Percentiles rank a stretch among this genome's conserved stretches.
Conservation (phyloP, 2,329 filamentous ascomycete genomes). For the Talaromyces sp. region DNA sequence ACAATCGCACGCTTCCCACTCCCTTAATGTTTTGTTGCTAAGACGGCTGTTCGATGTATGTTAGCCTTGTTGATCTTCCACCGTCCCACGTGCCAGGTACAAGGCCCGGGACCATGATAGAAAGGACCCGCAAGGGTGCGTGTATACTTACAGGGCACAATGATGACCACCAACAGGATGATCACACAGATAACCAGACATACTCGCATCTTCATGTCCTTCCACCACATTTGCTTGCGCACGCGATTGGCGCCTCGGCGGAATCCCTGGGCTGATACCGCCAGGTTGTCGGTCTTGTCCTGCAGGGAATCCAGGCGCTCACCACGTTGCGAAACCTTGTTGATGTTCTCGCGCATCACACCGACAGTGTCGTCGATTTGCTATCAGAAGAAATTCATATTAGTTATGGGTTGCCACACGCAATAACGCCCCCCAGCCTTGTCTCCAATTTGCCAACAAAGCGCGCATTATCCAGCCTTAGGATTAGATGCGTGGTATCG, state of each 20-base stretch:
- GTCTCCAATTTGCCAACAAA: neutral
- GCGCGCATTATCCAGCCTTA: neutral
- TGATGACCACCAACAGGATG: conserved; percentile 88
- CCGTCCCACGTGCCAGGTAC: too few species aligned
- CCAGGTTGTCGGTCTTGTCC: conserved; percentile 91
- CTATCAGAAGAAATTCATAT: conserved; percentile 52
- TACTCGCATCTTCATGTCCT: conserved; percentile 99
- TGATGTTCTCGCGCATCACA: conserved; percentile 97
- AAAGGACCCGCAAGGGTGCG: too few species aligned
- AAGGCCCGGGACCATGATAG: too few species aligned
- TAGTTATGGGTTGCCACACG: conserved; percentile 17
- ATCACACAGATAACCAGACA: conserved; percentile 91
- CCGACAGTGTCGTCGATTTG: conserved; percentile 97
- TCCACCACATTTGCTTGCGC: conserved; percentile 99
- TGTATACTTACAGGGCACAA: conserved; percentile 78
- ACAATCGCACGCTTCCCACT: neutral
- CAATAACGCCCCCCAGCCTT: neutral
- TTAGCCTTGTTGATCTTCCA: conserved; percentile 18
- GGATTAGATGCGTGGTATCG: neutral
- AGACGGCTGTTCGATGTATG: conserved; percentile 1
- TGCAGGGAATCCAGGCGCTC: conserved; percentile 84
- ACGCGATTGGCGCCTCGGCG: conserved; percentile 94
- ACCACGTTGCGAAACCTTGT: conserved; percentile 92
- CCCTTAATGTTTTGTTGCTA: conserved; percentile 2
- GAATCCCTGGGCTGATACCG: conserved; percentile 91